A percentile compares a stretch with the other conserved stretches of the same genome.
Conservation (phyloP, 2,329 filamentous ascomycete species). For the Cladorrhinum sp. region DNA sequence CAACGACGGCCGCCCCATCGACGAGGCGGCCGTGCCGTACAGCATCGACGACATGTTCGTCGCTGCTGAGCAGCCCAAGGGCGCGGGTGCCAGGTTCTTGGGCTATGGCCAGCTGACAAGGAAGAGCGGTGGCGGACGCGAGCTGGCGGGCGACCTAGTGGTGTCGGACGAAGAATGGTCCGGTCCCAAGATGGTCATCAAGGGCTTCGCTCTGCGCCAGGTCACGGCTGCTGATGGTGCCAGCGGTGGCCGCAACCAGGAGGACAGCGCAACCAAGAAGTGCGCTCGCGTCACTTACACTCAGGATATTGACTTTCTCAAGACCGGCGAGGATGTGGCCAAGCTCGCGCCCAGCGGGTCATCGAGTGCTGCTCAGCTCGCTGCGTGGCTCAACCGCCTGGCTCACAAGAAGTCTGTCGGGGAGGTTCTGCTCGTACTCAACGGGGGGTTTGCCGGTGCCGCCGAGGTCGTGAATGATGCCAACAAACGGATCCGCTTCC, state of each 20-base stretch:
- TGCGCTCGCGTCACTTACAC: background rate
- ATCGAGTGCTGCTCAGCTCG: background rate
- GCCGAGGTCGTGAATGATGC: slow-evolving; percentile 1
- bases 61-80: background rate
- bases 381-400: background rate
- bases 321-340: background rate
- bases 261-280: background rate
- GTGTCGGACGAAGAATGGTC: slow-evolving; percentile 2
- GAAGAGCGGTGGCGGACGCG: slow-evolving; percentile 1
- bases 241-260: background rate
- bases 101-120: slow-evolving; percentile 4
- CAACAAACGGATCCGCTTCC: background rate
- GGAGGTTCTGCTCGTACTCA: background rate
- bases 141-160: background rate
- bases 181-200: slow-evolving; percentile 6
- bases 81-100: background rate
- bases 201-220: slow-evolving; percentile 2
- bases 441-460: background rate
- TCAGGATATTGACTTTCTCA: slow-evolving; percentile 1
- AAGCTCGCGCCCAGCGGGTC: background rate
- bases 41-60: slow-evolving; percentile 7
- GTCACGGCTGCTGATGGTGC: slow-evolving; percentile 1
- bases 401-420: slow-evolving; percentile 1
- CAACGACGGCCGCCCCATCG: background rate
- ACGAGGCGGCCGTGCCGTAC: slow-evolving; percentile 3